These are phyloP conservation scores for Coprinellus micaceus DNA, from an alignment of 768 basidiomycete species.

Conservation along the genomic window DNA sequence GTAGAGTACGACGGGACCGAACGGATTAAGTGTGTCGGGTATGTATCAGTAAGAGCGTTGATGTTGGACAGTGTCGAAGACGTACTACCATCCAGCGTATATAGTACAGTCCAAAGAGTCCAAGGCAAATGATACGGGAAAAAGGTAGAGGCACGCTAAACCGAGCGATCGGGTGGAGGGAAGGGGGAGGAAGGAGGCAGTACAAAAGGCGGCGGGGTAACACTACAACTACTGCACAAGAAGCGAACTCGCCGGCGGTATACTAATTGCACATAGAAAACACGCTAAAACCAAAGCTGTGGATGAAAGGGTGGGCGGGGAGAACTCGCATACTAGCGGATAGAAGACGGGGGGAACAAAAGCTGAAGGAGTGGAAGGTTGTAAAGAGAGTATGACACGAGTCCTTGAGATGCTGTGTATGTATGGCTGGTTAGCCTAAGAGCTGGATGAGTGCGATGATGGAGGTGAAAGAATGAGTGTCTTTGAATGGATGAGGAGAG, in stretches of 20 bases:
- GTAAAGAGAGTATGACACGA: constrained; percentile 19
- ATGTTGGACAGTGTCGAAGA: no score
- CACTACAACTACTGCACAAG: not conserved
- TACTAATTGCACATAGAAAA: not conserved
- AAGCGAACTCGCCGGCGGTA: constrained; percentile 1
- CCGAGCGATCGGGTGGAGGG: no score
- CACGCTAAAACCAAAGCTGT: not conserved
- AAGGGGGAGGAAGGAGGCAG: not conserved
- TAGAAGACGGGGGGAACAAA: not conserved
- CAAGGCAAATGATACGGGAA: no score
- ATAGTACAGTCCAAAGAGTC: no score
- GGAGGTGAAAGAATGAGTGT: not conserved
- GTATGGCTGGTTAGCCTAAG: constrained; percentile 13
- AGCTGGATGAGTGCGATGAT: constrained; percentile 6
- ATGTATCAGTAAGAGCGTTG: no score
- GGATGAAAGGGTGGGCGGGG: not conserved
- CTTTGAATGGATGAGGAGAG: not conserved
- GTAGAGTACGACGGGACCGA: no score
- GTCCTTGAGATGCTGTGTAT: constrained; percentile 13
- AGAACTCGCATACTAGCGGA: not conserved
- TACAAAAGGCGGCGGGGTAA: not conserved
- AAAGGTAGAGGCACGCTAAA: no score
- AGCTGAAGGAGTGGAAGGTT: not conserved
- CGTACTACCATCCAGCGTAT: no score
- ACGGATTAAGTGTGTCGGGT: no score